These are phyloP conservation scores for Pulveroboletus sp. DNA, from an alignment of 768 basidiomycete species.

Conservation along the genomic window DNA sequence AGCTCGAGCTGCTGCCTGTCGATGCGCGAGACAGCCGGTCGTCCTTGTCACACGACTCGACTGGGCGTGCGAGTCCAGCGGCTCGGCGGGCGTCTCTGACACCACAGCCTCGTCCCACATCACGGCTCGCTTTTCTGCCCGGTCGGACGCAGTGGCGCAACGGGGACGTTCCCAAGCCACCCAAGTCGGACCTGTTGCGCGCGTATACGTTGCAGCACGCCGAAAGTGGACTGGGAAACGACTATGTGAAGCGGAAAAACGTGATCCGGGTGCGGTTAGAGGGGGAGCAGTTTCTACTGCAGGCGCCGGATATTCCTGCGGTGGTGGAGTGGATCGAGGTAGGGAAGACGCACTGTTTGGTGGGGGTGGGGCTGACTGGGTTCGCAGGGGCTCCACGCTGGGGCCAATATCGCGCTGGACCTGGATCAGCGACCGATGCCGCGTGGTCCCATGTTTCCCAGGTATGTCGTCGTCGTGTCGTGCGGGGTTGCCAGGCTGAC, in stretches of 20 bases:
- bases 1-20: constrained; percentile 24
- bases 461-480: constrained; percentile 37
- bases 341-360: constrained; percentile 15
- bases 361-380: constrained; percentile 6
- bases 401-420: constrained; percentile 88
- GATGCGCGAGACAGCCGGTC: constrained; percentile 22
- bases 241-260: constrained; percentile 91
- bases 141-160: constrained; percentile 16
- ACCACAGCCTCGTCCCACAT: constrained; percentile 14
- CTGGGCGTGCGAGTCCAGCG: constrained; percentile 11
- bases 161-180: constrained; percentile 39
- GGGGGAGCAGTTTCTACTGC: constrained; percentile 95
- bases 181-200: constrained; percentile 54
- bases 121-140: constrained; percentile 25
- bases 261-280: constrained; percentile 90
- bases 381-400: constrained; percentile 81
- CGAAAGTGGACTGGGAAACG: constrained; percentile 92
- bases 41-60: constrained; percentile 16
- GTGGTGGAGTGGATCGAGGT: constrained; percentile 98
- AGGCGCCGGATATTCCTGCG: constrained; percentile 76
- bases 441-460: constrained; percentile 80
- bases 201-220: constrained; percentile 84
- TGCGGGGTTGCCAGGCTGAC: background rate
- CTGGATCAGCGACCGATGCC: constrained; percentile 93
- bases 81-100: constrained; percentile 12